These are phyloP conservation scores for Exophiala dermatitidis DNA, from an alignment of 2,329 filamentous ascomycete species.

Conservation along the genomic window DNA sequence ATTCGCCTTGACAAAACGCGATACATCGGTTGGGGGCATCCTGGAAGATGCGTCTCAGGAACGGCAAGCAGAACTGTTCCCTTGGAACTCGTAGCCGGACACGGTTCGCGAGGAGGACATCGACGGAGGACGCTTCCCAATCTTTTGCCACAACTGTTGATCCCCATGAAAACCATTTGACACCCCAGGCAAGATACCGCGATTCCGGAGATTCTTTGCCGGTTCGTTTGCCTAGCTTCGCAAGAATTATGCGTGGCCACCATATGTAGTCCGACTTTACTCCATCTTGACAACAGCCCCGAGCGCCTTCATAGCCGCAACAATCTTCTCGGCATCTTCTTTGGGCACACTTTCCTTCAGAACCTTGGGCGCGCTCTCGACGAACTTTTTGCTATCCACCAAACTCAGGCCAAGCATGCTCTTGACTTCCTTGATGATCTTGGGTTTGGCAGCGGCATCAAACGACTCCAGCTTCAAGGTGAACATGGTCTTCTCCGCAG, in stretches of 20 bases:
- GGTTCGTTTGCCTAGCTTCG: no score
- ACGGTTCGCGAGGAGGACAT: no score
- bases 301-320: conserved; percentile 86
- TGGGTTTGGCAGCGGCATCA: conserved; percentile 83
- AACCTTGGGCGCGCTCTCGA: conserved; percentile 90
- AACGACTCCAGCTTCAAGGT: conserved; percentile 89
- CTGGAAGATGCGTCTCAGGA: no score
- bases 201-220: no score
- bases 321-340: conserved; percentile 98
- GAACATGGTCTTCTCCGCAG: conserved; percentile 93
- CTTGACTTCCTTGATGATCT: conserved; percentile 99
- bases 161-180: no score
- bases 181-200: no score
- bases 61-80: no score
- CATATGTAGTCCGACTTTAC: conserved; percentile 35
- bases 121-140: no score
- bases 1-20: background rate
- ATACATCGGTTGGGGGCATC: background rate
- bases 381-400: conserved; percentile 99
- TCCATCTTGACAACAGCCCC: conserved; percentile 89
- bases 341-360: conserved; percentile 99
- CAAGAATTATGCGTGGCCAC: no score
- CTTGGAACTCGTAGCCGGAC: no score
- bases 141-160: no score
- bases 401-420: conserved; percentile 85